Evolutionary conservation across 306 rosid genomes (phyloP), one percentile per base, ranked within the genome.

Genomic region (Macrotyloma uniflorum): DNA sequence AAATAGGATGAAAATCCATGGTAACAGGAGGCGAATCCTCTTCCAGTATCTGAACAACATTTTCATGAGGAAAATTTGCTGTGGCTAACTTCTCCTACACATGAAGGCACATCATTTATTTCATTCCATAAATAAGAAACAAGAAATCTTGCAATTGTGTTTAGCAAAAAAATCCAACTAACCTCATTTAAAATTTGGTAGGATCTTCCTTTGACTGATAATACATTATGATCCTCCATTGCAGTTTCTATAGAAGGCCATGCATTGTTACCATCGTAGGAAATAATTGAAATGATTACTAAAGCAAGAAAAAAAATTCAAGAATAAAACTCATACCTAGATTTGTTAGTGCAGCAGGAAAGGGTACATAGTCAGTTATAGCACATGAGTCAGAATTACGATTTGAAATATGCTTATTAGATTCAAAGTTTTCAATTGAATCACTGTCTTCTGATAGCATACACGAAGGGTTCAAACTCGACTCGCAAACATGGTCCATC

Each of bases 1-100:
- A 24, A 38, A 9, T 0, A 49, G 83, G 83, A 74, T 79, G 81
- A 69, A 83, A 83, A 69, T 79, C 81, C 78, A 83, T 79, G 78
- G 74, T 74, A 63, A 59, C 15, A 30, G 87, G 78, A 61, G 35
- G 5, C 1, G 70, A 79, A 67, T 59, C 43, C 66, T 28, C 75
- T 18, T 61, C 23, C 81, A 83, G 24, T 50, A 77, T 83, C 67
- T 46, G 61, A 32, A 63, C 23, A 59, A 83, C 58, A 16, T 61
- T 62, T 70, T 16, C 46, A 43, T 78, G 78, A 33, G 61, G 53
- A 61, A 30, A 43, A 59, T 35, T 51, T 55, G 51, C 13, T 19
- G 28, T 2, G 5, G 50, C 28, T 12, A 80, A 58, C 20, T 26
- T 58, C 18, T 22, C 86, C 86, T 83, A 13, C 77, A 57, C 51